These are phyloP conservation scores for Populus hybrid DNA, from an alignment of 441 rosid genomes.

Conservation along the genomic window DNA sequence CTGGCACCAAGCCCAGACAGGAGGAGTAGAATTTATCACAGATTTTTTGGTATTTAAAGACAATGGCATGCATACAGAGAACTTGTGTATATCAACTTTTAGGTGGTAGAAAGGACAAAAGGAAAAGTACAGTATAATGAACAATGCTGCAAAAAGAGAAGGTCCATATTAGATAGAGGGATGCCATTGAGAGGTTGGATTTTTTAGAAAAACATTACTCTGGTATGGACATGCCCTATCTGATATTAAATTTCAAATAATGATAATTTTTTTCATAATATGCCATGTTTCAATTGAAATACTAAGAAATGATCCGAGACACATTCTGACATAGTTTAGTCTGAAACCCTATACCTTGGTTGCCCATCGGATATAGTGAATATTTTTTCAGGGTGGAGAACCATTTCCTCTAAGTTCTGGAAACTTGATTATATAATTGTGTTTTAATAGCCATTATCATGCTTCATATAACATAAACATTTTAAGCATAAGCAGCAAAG, in stretches of 20 bases:
- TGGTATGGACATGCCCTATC: neutral
- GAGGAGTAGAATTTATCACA: neutral
- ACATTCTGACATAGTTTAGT: neutral
- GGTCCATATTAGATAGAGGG: neutral
- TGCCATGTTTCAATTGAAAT: neutral
- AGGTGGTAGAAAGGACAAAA: neutral
- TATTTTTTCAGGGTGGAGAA: no score
- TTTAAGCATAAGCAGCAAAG: neutral
- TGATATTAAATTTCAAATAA: neutral
- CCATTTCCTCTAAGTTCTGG: neutral
- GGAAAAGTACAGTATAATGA: neutral
- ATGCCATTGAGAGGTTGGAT: neutral
- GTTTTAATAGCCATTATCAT: neutral
- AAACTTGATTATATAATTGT: neutral
- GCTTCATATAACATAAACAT: slow-evolving; percentile 5
- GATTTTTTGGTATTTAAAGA: neutral
- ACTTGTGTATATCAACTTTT: neutral
- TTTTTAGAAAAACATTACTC: neutral
- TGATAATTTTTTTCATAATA: neutral
- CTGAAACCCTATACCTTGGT: neutral
- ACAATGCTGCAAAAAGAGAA: neutral
- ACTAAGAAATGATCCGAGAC: neutral
- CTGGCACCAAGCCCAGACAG: neutral
- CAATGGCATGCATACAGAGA: neutral
- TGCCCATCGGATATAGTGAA: neutral